A percentile compares a stretch with the other conserved stretches of the same genome.
Conservation (phyloP, 169 alveolate species). For the Perkinsus chesapeaki region DNA sequence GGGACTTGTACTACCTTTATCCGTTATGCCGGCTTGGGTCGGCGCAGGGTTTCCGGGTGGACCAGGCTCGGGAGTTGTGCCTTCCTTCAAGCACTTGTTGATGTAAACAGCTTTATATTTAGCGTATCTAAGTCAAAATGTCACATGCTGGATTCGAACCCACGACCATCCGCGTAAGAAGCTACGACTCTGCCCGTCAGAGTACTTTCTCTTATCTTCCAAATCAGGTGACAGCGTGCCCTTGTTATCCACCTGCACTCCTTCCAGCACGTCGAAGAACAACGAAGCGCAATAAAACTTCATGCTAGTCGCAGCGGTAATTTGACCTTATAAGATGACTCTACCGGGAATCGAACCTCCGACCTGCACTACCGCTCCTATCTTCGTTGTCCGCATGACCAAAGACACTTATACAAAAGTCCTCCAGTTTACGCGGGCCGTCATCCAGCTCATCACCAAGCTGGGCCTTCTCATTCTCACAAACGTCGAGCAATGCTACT, state of each 20-base stretch:
- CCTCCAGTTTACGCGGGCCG: neutral
- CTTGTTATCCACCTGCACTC: neutral
- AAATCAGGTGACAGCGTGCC: neutral
- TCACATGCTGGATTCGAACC: neutral
- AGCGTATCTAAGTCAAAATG: neutral
- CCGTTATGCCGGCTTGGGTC: too few species aligned
- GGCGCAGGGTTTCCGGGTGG: neutral
- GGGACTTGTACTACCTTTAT: too few species aligned
- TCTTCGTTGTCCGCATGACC: neutral
- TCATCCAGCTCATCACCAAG: neutral
- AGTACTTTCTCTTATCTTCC: neutral
- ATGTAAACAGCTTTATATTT: neutral
- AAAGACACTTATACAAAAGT: neutral
- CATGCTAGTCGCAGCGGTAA: neutral
- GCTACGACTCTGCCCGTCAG: neutral
- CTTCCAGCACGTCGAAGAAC: neutral
- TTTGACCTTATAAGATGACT: neutral
- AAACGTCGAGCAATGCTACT: neutral
- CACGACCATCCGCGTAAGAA: neutral
- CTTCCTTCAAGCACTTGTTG: neutral
- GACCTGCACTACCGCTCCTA: neutral
- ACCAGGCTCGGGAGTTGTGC: neutral
- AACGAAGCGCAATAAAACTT: neutral
- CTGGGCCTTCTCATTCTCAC: neutral
- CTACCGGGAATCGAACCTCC: neutral